These are phyloP conservation scores for Nemophila menziesii DNA, from an alignment of 257 asterid species.

Conservation along the genomic window DNA sequence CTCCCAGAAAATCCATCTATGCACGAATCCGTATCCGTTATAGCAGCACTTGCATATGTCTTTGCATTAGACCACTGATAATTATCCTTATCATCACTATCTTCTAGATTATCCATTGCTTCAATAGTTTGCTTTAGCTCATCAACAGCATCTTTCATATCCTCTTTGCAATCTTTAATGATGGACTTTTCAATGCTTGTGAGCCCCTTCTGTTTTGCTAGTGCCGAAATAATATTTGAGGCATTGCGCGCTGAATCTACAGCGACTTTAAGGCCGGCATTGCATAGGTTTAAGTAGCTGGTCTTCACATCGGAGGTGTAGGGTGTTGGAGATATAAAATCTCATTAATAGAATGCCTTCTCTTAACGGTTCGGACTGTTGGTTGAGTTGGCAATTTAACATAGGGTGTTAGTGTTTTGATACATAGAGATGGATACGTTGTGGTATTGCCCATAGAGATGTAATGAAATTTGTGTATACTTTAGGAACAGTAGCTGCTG, in stretches of 20 bases:
- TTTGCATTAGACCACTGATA: conserved; percentile 54
- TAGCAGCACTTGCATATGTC: conserved; percentile 71
- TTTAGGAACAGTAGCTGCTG: conserved; percentile 3
- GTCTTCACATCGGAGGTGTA: conserved; percentile 35
- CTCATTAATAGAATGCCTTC: too few relatives aligned
- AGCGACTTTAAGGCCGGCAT: conserved; percentile 39
- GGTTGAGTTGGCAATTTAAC: too few relatives aligned
- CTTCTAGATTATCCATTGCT: conserved; percentile 36
- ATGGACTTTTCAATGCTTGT: conserved; percentile 20
- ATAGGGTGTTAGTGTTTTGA: conserved; percentile 31
- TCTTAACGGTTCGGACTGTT: too few relatives aligned
- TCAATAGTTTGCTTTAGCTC: conserved; percentile 39
- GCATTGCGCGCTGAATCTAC: conserved; percentile 25
- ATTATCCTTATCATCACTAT: conserved; percentile 29
- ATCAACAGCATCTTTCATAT: conserved; percentile 45
- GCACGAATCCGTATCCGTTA: conserved; percentile 63
- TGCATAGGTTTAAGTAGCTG: conserved; percentile 35
- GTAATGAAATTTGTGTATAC: conserved; percentile 25
- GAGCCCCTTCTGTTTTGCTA: conserved; percentile 22
- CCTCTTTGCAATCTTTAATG: conserved; percentile 46
- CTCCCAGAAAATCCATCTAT: conserved; percentile 30
- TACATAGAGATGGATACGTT: conserved; percentile 42
- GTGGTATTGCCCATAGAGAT: conserved; percentile 35
- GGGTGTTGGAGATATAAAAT: too few relatives aligned
- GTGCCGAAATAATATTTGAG: conserved; percentile 16